Conservation (phyloP, 1,284 basidiomycete species). For the Sanghuangporus sanghuang region DNA sequence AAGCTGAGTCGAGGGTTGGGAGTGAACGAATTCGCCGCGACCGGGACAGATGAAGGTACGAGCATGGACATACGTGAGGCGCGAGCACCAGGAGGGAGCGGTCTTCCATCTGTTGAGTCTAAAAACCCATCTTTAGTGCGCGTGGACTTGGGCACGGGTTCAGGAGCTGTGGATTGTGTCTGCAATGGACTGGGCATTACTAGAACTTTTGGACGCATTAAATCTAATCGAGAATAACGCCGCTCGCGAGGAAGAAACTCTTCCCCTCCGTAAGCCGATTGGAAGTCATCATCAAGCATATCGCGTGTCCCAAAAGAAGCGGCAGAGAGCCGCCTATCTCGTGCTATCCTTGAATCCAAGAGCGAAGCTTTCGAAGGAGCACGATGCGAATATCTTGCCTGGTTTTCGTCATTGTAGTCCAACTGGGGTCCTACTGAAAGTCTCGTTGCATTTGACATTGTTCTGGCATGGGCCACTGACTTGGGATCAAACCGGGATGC, state of each 20-base stretch:
- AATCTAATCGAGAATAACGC: slow-evolving; percentile 64
- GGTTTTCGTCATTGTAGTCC: slow-evolving; percentile 14
- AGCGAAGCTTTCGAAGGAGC: slow-evolving; percentile 10
- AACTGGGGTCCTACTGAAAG: slow-evolving; percentile 17
- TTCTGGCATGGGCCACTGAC: slow-evolving; percentile 47
- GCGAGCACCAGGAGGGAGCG: slow-evolving; percentile 63
- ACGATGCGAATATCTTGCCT: neutral
- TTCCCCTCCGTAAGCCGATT: slow-evolving; percentile 31
- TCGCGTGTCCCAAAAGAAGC: slow-evolving; percentile 57
- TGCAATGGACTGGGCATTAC: slow-evolving; percentile 84
- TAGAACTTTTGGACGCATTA: slow-evolving; percentile 75
- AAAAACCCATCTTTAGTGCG: slow-evolving; percentile 53
- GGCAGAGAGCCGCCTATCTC: slow-evolving; percentile 15
- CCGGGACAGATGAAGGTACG: slow-evolving; percentile 30
- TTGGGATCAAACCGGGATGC: slow-evolving; percentile 74
- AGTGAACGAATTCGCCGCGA: slow-evolving; percentile 65
- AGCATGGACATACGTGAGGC: slow-evolving; percentile 39
- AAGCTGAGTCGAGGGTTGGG: slow-evolving; percentile 71
- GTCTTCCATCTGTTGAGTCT: slow-evolving; percentile 57
- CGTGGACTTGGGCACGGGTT: slow-evolving; percentile 25
- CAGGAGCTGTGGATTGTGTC: slow-evolving; percentile 30
- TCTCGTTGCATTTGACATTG: slow-evolving; percentile 47
- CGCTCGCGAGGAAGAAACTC: slow-evolving; percentile 38
- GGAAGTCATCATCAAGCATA: slow-evolving; percentile 51
- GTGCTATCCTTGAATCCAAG: slow-evolving; percentile 4